Evolutionary conservation across 768 basidiomycete genomes (phyloP), one percentile per base, ranked within the genome.

Genomic region (Leccinum longicurvipes): DNA sequence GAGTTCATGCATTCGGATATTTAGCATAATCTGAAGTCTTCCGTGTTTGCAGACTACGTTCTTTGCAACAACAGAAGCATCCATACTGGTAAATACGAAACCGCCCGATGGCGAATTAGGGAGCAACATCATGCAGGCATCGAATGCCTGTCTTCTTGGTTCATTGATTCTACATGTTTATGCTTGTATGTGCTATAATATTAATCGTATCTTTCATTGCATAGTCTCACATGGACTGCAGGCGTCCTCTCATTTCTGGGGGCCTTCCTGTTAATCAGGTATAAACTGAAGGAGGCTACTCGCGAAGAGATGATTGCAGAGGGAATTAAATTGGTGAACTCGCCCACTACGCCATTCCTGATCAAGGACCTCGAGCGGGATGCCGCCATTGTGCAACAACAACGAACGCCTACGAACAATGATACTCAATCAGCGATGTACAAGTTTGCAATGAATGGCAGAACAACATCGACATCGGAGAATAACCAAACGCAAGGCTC

Each of bases 21-120:
- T 42, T 25, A 34, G 28, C 46, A 9, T 25, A 24, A 21, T 53
- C 27, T 51, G 23, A 41, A 59, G 9, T 3, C 42, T 15, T 51
- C 17, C 10, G n/a, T 53, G 14, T 31, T 24, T 45, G 14, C 55
- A 85, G 83, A 82, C 83, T 1, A 85, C 83, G 0, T 85, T 85
- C 67, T 84, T 85, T 53, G 83, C 83, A 2, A 78, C 82, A 0
- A 79, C 76, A 21, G 83, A 84, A 64, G 78, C 81, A 0, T 78
- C 77, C 24, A 69, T 84, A 64, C 69, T 85, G 10, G 74, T 76
- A 24, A 79, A 71, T 53, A 68, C 80, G 0, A 73, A 74, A 6
- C 77, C 77, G 0, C 50, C 25, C 9, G 61, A 59, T 17, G 46
- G 45, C 28, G 60, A 65, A 15, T 60, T 23, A 24, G 25, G 8